phyloP scores from a whole-genome alignment of 352 stramenopile genomes.

The Globisporangium abappressorium region DNA sequence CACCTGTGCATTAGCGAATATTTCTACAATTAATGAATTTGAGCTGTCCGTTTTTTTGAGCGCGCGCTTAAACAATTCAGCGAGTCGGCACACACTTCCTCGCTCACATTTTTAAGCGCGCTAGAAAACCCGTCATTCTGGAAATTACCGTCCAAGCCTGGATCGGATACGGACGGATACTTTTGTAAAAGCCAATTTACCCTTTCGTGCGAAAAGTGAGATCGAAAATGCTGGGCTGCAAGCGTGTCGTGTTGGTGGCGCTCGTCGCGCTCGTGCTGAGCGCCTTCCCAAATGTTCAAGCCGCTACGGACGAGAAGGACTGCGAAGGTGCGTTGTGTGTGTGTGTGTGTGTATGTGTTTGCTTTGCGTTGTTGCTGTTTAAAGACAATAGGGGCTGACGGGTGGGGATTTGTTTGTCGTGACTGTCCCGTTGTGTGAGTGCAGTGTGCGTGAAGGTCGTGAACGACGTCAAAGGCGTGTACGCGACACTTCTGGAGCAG shows the following conservation, averaged over 20 bases:
- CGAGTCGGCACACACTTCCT: not conserved
- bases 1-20: not conserved
- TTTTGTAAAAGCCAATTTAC: slow-evolving; percentile 17
- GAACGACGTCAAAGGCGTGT: slow-evolving; percentile 76
- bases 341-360: not conserved
- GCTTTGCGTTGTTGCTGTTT: not conserved
- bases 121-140: slow-evolving; percentile 19
- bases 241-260: slow-evolving; percentile 60
- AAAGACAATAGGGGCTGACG: not conserved
- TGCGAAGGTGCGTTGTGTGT: slow-evolving; percentile 79
- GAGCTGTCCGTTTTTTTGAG: not conserved
- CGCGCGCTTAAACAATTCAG: slow-evolving; percentile 12
- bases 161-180: slow-evolving; percentile 12
- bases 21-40: not conserved
- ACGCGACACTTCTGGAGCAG: slow-evolving; percentile 58
- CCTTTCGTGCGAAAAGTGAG: slow-evolving; percentile 1
- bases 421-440: not conserved
- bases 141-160: slow-evolving; percentile 5
- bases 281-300: slow-evolving; percentile 26
- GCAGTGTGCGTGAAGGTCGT: slow-evolving; percentile 92
- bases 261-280: slow-evolving; percentile 59
- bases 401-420: not conserved
- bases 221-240: slow-evolving; percentile 47
- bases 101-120: slow-evolving; percentile 12
- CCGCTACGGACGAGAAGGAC: slow-evolving; percentile 72